phyloP scores from a whole-genome alignment of 768 basidiomycete genomes.

The Xerocomellus intermedius region DNA sequence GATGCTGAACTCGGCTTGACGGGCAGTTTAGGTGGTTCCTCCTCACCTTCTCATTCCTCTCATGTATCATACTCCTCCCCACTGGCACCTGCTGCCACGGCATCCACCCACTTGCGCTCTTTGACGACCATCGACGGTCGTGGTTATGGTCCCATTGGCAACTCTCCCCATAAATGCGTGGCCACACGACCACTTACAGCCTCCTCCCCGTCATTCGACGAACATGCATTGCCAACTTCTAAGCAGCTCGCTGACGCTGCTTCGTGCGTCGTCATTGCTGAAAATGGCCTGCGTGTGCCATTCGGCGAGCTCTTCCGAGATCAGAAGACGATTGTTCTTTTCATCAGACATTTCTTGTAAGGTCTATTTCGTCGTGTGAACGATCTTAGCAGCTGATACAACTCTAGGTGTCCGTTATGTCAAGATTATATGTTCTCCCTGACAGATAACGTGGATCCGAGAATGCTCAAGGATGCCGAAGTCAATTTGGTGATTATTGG shows the following conservation, averaged over 20 bases:
- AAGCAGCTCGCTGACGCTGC: conserved; percentile 62
- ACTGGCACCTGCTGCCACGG: conserved; percentile 1
- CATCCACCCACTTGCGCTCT: conserved; percentile 23
- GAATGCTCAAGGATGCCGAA: conserved; percentile 45
- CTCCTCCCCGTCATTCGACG: conserved; percentile 32
- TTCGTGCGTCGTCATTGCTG: conserved; percentile 59
- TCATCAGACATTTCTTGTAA: conserved; percentile 85
- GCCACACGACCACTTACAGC: conserved; percentile 17
- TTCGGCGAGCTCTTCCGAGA: conserved; percentile 68
- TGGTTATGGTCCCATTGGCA: neutral
- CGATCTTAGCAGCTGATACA: neutral
- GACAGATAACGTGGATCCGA: conserved; percentile 44
- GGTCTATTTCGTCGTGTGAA: conserved; percentile 10
- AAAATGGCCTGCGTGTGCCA: conserved; percentile 60
- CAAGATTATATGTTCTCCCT: conserved; percentile 85
- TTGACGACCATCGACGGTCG: conserved; percentile 21
- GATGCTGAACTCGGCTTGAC: conserved; percentile 28
- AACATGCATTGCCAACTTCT: conserved; percentile 50
- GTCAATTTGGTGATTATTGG: conserved; percentile 73
- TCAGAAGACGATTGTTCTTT: conserved; percentile 68
- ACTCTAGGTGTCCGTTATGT: conserved; percentile 66
- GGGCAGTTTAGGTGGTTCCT: conserved; percentile 3
- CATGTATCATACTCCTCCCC: conserved; percentile 11
- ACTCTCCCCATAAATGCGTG: conserved; percentile 3
- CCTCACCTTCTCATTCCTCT: conserved; percentile 17